phyloP scores from a whole-genome alignment of 305 asterid species.

The Rubia tinctorum region DNA sequence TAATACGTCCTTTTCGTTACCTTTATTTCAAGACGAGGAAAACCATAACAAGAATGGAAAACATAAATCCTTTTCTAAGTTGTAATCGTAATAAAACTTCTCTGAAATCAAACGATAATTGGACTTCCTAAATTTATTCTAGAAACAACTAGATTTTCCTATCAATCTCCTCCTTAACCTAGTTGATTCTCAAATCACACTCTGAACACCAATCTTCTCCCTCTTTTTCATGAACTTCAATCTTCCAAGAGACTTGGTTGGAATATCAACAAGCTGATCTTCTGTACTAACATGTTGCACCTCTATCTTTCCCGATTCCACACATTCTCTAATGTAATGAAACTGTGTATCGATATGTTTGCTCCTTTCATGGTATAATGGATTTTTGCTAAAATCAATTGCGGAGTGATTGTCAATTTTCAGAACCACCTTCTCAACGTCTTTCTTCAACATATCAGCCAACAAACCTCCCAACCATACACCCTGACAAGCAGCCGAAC shows the following conservation, averaged over 20 bases:
- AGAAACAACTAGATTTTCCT: background rate
- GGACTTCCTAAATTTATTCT: background rate
- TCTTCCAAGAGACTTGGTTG: background rate
- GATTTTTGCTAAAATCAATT: background rate
- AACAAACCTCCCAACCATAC: background rate
- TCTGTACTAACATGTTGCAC: no score
- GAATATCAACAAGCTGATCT: background rate
- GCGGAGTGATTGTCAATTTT: background rate
- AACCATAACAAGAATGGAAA: background rate
- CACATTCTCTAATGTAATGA: no score
- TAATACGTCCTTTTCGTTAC: no score
- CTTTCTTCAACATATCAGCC: background rate
- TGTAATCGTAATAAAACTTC: background rate
- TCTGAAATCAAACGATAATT: background rate
- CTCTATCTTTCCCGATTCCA: no score
- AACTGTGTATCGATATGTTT: no score
- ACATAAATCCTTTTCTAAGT: background rate
- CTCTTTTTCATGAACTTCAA: background rate
- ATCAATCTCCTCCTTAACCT: background rate
- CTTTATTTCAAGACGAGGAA: background rate
- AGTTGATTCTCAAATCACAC: background rate
- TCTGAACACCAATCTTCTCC: background rate
- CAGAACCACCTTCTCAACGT: background rate
- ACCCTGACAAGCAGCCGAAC: background rate
- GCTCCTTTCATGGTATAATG: no score